Evolutionary conservation across 306 rosid species (phyloP).

Genomic region (Argentina anserina): DNA sequence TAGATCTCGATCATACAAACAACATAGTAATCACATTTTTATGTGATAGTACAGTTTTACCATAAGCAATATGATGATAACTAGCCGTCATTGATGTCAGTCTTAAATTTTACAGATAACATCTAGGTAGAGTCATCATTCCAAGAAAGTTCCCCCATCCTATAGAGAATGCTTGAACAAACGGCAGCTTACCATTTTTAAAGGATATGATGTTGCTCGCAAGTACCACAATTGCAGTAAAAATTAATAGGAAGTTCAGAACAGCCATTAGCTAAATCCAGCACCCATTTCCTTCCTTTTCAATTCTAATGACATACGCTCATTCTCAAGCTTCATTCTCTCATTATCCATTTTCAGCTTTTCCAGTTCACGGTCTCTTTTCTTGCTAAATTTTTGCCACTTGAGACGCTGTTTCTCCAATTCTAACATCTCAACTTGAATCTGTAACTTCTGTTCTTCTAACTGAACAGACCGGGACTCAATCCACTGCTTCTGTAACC

Average conservation of each 20-base stretch:
- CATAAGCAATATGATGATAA: constrained; percentile 23
- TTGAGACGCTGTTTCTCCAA: constrained; percentile 71
- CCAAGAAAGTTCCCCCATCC: constrained; percentile 27
- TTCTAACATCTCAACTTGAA: constrained; percentile 71
- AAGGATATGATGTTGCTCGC: neutral
- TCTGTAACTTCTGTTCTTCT: constrained; percentile 82
- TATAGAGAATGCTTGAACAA: constrained; percentile 25
- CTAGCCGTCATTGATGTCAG: constrained; percentile 20
- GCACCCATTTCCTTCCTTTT: constrained; percentile 59
- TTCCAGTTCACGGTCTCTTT: constrained; percentile 77
- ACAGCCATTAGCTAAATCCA: constrained; percentile 40
- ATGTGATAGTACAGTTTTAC: constrained; percentile 15
- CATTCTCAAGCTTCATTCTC: constrained; percentile 84
- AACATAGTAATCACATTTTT: constrained; percentile 23
- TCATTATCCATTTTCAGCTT: constrained; percentile 75
- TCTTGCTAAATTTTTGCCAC: constrained; percentile 80
- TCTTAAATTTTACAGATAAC: constrained; percentile 22
- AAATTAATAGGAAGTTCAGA: constrained; percentile 13
- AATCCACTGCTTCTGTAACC: constrained; percentile 68
- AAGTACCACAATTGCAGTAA: neutral
- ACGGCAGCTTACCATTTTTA: constrained; percentile 22
- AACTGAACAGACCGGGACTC: constrained; percentile 61
- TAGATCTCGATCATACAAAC: constrained; percentile 24
- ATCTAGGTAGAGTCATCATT: constrained; percentile 20
- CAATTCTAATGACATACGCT: constrained; percentile 59